Base-by-base conservation (phyloP, 371 early-diverging fungal species). In the Phascolomyces articulosus region DNA sequence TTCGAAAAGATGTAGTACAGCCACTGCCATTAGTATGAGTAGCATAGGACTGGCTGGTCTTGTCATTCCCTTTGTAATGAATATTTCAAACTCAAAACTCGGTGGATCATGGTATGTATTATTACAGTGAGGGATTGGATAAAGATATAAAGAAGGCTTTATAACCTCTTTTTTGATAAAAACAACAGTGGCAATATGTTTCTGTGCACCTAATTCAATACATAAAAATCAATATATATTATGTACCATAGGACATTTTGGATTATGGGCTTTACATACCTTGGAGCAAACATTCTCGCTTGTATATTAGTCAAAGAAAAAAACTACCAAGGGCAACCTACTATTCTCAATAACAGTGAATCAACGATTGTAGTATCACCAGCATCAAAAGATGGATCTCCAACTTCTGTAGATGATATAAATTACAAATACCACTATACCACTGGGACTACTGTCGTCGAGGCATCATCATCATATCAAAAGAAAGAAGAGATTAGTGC, bases 21-120 rank as follows among this genome's bases (percentile, higher is more conserved):
- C 90, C 13, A 81, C 85, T 0, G 93, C 92, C 16, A 75, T 93
- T 15, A 84, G 86, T n/a, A 38, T 23, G 31, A 61, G 51, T 29
- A 26, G 31, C 16, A 49, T 23, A 3, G 61, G 53, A 2, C 40
- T 61, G n/a, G 53, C 28, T 21, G 48, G 61, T 16, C n/a, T 48
- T 3, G 29, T 34, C 2, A 47, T 61, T 15, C 53, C 61, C 3
- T 31, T 31, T 53, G 38, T 29, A 7, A 40, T 59, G 40, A 15
- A 38, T 41, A 27, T 28, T 16, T 47, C 40, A 8, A 59, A 59
- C 24, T 15, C 24, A 18, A n/a, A 8, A 9, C 44, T 59, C 6
- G 47, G 47, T 26, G 41, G 15, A 21, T 44, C 47, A 7, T 61
- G 62, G 60, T 59, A 59, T 18, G 58, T 40, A 4, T 20, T 47